Evolutionary conservation across 176 grass and related monocot genomes (phyloP).

Genomic region (Secale cereale): DNA sequence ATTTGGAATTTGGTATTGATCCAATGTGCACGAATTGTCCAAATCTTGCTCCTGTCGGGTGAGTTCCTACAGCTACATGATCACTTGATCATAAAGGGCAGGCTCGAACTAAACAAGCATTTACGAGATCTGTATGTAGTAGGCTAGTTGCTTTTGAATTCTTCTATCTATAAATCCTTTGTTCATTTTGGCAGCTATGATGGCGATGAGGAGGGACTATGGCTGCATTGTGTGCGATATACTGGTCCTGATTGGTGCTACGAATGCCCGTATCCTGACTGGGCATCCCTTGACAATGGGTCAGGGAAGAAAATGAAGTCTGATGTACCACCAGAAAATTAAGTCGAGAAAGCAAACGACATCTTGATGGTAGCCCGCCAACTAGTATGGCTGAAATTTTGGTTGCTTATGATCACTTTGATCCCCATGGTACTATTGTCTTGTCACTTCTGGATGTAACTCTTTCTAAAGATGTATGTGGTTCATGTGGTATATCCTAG

Average conservation of each 20-base stretch:
- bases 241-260: constrained; percentile 91
- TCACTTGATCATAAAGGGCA: neutral
- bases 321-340: constrained; percentile 11
- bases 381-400: neutral
- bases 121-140: neutral
- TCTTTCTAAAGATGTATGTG: neutral
- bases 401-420: neutral
- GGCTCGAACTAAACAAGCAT: neutral
- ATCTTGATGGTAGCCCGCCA: neutral
- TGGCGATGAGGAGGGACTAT: constrained; percentile 70
- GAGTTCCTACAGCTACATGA: constrained; percentile 17
- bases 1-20: constrained; percentile 51
- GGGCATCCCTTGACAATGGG: constrained; percentile 42
- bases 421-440: neutral
- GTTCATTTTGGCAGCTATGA: constrained; percentile 60
- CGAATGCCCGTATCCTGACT: constrained; percentile 83
- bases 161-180: neutral
- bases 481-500: neutral
- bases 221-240: constrained; percentile 81
- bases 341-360: neutral
- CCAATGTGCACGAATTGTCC: constrained; percentile 92
- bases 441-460: neutral
- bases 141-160: neutral
- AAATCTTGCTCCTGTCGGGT: constrained; percentile 84
- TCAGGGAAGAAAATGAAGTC: constrained; percentile 33